Percentiles rank a stretch among this genome's conserved stretches.
Conservation (phyloP, 176 grass and related monocot species). For the Oropetium thomaeum region DNA sequence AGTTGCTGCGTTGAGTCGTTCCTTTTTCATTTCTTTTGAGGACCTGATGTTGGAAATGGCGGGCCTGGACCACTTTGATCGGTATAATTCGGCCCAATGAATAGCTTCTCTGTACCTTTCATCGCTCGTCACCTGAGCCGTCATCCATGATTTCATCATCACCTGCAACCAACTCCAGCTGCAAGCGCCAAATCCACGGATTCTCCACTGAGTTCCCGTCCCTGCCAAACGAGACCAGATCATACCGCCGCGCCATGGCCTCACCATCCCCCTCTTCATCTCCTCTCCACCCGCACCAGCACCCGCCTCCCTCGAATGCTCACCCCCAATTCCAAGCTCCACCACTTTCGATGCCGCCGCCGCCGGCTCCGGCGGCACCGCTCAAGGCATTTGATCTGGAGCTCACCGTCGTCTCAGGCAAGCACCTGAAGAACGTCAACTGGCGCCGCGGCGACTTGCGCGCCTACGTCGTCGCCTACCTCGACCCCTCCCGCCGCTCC, state of each 20-base stretch:
- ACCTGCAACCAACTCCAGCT: background rate
- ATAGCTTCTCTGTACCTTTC: too few relatives aligned
- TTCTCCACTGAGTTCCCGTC: too few relatives aligned
- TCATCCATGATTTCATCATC: background rate
- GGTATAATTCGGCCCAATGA: too few relatives aligned
- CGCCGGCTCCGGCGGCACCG: slow-evolving; percentile 20
- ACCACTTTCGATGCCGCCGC: slow-evolving; percentile 19
- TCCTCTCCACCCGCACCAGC: slow-evolving; percentile 14
- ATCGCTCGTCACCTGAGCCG: background rate
- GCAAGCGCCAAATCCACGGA: background rate
- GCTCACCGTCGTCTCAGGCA: slow-evolving; percentile 75
- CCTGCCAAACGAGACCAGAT: background rate
- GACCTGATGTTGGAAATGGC: too few relatives aligned
- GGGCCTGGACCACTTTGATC: too few relatives aligned
- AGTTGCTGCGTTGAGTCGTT: too few relatives aligned
- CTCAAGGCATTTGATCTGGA: slow-evolving; percentile 63
- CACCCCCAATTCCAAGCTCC: slow-evolving; percentile 43
- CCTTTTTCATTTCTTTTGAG: too few relatives aligned
- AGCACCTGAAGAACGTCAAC: slow-evolving; percentile 99
- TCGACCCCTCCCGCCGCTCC: slow-evolving; percentile 63
- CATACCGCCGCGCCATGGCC: slow-evolving; percentile 39
- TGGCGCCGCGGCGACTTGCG: slow-evolving; percentile 86
- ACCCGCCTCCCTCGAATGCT: slow-evolving; percentile 27
- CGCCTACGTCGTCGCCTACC: slow-evolving; percentile 84
- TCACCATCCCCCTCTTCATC: slow-evolving; percentile 39